Conservation (phyloP, 2,329 filamentous ascomycete species). For the Pyricularia pennisetigena region DNA sequence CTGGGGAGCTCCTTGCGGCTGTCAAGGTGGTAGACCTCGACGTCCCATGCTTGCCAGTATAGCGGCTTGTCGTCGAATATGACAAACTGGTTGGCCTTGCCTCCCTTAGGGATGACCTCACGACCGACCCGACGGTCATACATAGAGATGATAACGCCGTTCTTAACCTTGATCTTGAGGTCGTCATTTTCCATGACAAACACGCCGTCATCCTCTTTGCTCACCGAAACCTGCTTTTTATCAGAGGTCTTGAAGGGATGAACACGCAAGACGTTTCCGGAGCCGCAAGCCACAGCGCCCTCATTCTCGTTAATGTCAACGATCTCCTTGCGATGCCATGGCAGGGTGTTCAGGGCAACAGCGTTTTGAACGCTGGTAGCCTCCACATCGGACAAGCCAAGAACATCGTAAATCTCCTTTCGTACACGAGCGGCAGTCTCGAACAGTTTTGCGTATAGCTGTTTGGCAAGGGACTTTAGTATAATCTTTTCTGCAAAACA, state of each 20-base stretch:
- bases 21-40: conserved; percentile 57
- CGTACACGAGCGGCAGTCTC: conserved; percentile 43
- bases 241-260: conserved; percentile 35
- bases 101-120: conserved; percentile 61
- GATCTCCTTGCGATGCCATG: conserved; percentile 48
- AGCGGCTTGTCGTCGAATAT: conserved; percentile 62
- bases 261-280: conserved; percentile 41
- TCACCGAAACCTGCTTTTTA: conserved; percentile 40
- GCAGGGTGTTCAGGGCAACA: conserved; percentile 47
- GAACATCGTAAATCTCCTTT: conserved; percentile 39
- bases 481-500: neutral
- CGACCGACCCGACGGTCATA: conserved; percentile 64
- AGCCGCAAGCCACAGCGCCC: conserved; percentile 26
- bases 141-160: conserved; percentile 56
- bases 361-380: conserved; percentile 16
- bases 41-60: conserved; percentile 65
- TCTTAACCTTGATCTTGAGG: conserved; percentile 45
- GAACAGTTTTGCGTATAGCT: conserved; percentile 44
- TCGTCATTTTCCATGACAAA: conserved; percentile 76
- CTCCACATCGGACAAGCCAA: conserved; percentile 35
- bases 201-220: conserved; percentile 44
- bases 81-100: conserved; percentile 55
- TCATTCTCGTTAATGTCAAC: conserved; percentile 27
- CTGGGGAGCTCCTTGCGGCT: conserved; percentile 48
- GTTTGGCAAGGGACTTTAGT: neutral